Evolutionary conservation across 768 basidiomycete species (phyloP), one percentile per base, ranked within the genome.

Genomic region (Boletus rubescentipes): DNA sequence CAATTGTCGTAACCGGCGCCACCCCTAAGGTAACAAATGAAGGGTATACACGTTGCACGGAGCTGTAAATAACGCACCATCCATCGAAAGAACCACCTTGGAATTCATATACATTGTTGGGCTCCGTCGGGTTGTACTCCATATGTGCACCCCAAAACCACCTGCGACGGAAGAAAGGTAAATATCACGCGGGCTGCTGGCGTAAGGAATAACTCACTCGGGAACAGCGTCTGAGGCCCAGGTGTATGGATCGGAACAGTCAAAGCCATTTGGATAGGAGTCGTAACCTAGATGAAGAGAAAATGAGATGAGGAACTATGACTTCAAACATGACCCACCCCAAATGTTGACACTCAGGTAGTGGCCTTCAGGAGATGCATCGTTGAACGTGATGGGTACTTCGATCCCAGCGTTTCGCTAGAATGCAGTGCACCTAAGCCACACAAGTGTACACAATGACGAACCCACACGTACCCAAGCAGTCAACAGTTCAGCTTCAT

Each of bases 41-140:
- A 18, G 16, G 9, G 35, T 16, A 23, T n/a, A 29, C 5, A 30
- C n/a, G 9, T 16, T 21, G 5, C 29, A 39, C 10, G 20, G 23
- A 2, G 16, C 42, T 74, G 73, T 68, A 71, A 46, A 71, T 61
- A 4, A 76, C 76, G 36, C 72, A 79, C 79, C 79, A 79, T 51
- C 72, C 72, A 61, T 84, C 82, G 39, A 80, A 79, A 15, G 79
- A 70, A 36, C 83, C 83, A 9, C 78, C 81, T 63, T 69, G 60
- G 18, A 54, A 67, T 55, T 64, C 61, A 34, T 58, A 67, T 30
- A 61, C 52, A 26, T 30, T 57, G 48, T 69, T 66, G 16, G 64
- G 67, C n/a, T 45, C 46, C 4, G 31, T 47, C 16, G 68, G 62
- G 12, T 39, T 49, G 40, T 67, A 67, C 34, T 60, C 0, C 58